phyloP scores from a whole-genome alignment of 805 yeast species.

The Lachancea lanzarotensis region DNA sequence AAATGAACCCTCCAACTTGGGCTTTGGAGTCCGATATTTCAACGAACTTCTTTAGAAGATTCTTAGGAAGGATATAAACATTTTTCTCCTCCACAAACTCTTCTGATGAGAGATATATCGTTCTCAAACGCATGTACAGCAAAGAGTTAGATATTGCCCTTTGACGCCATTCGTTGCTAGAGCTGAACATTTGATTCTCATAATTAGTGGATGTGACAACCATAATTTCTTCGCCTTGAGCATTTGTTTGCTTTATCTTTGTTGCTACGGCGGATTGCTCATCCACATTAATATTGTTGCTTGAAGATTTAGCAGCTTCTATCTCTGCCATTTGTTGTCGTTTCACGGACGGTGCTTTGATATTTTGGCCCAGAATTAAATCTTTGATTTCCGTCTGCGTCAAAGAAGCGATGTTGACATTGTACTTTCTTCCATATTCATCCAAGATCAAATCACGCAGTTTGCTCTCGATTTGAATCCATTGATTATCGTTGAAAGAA shows the following conservation, averaged over 20 bases:
- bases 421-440: conserved; percentile 80
- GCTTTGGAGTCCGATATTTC: conserved; percentile 74
- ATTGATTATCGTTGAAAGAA: conserved; percentile 74
- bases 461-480: conserved; percentile 85
- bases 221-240: conserved; percentile 92
- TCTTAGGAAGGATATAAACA: conserved; percentile 79
- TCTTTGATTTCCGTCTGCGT: conserved; percentile 94
- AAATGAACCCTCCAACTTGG: conserved; percentile 76
- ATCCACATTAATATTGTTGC: conserved; percentile 35
- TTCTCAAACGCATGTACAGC: conserved; percentile 66
- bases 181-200: conserved; percentile 76
- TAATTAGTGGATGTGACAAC: conserved; percentile 88
- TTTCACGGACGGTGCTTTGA: conserved; percentile 80
- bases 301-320: conserved; percentile 42
- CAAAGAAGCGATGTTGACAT: conserved; percentile 76
- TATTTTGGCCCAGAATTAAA: conserved; percentile 88
- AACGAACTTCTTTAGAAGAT: conserved; percentile 67
- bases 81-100: conserved; percentile 50
- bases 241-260: conserved; percentile 78
- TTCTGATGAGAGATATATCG: conserved; percentile 65
- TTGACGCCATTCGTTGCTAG: conserved; percentile 86
- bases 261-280: conserved; percentile 61
- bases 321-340: conserved; percentile 80
- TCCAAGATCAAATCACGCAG: conserved; percentile 79
- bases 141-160: conserved; percentile 75